Conservation (phyloP, 2,329 filamentous ascomycete species). For the Fusarium cicatricum region DNA sequence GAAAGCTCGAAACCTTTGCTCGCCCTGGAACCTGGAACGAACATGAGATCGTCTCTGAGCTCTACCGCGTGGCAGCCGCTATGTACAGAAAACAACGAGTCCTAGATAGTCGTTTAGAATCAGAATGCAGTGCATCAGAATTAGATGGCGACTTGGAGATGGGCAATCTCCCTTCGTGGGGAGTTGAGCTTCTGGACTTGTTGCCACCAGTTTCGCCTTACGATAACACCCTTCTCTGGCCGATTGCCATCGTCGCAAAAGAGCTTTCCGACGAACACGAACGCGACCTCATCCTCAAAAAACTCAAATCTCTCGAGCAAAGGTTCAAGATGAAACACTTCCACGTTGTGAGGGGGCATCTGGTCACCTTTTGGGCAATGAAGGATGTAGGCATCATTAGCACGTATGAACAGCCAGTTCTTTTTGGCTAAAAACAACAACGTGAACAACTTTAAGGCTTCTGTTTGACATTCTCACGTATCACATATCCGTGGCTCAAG, state of each 20-base stretch:
- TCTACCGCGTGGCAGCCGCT: slow-evolving; percentile 28
- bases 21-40: slow-evolving; percentile 1
- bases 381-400: slow-evolving; percentile 4
- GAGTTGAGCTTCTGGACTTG: slow-evolving; percentile 9
- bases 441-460: no score
- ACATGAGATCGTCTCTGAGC: slow-evolving; percentile 12
- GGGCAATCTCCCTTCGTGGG: slow-evolving; percentile 28
- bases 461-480: no score
- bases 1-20: not conserved
- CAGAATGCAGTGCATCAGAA: not conserved
- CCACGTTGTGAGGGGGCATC: slow-evolving; percentile 7
- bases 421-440: slow-evolving; percentile 14
- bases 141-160: not conserved
- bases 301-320: slow-evolving; percentile 12
- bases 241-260: slow-evolving; percentile 25
- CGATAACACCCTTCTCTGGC: slow-evolving; percentile 29
- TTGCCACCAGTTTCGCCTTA: slow-evolving; percentile 4
- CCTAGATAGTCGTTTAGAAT: not conserved
- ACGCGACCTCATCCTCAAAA: slow-evolving; percentile 1
- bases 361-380: slow-evolving; percentile 13
- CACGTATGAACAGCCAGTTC: not conserved
- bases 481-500: no score
- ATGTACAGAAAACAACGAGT: slow-evolving; percentile 22
- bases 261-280: slow-evolving; percentile 10
- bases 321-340: slow-evolving; percentile 29